Conservation (phyloP, 2,329 filamentous ascomycete genomes). For the Scortechinia acanthostroma region DNA sequence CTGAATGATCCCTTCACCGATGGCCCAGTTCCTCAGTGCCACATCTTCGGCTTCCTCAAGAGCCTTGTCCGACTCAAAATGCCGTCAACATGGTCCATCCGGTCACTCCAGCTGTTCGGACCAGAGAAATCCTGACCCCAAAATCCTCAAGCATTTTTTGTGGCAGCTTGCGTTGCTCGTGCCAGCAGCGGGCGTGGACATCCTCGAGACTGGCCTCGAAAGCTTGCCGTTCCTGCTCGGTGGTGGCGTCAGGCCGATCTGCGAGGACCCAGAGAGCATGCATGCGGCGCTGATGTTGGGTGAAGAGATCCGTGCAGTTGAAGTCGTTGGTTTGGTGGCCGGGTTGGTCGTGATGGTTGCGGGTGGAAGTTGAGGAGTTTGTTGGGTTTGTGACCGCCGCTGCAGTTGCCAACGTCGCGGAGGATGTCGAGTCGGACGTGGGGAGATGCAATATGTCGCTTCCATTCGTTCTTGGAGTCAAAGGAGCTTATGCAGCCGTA, state of each 20-base stretch:
- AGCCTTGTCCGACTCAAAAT: slow-evolving; percentile 72
- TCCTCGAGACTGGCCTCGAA: too few relatives aligned
- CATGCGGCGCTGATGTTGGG: slow-evolving; percentile 90
- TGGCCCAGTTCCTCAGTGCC: slow-evolving; percentile 53
- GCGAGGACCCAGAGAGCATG: too few relatives aligned
- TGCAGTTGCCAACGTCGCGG: too few relatives aligned
- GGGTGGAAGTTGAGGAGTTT: slow-evolving; percentile 43
- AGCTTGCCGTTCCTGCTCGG: too few relatives aligned
- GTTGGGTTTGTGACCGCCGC: slow-evolving; percentile 53
- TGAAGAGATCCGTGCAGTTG: slow-evolving; percentile 93
- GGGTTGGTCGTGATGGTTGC: too few relatives aligned
- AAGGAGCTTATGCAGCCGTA: slow-evolving; percentile 81
- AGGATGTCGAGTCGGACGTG: slow-evolving; percentile 70
- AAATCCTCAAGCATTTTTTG: too few relatives aligned
- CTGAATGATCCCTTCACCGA: slow-evolving; percentile 58
- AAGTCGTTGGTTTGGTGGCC: slow-evolving; percentile 53
- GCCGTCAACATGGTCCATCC: slow-evolving; percentile 87
- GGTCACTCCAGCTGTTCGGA: slow-evolving; percentile 73
- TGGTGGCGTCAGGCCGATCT: too few relatives aligned
- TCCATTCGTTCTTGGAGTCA: slow-evolving; percentile 95
- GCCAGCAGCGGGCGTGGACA: too few relatives aligned
- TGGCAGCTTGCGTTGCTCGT: slow-evolving; percentile 69
- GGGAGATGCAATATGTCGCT: slow-evolving; percentile 84
- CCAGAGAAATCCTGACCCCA: too few relatives aligned
- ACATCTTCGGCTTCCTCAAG: slow-evolving; percentile 50